Conservation (phyloP, 2,329 filamentous ascomycete genomes). For the Corynespora cassiicola region DNA sequence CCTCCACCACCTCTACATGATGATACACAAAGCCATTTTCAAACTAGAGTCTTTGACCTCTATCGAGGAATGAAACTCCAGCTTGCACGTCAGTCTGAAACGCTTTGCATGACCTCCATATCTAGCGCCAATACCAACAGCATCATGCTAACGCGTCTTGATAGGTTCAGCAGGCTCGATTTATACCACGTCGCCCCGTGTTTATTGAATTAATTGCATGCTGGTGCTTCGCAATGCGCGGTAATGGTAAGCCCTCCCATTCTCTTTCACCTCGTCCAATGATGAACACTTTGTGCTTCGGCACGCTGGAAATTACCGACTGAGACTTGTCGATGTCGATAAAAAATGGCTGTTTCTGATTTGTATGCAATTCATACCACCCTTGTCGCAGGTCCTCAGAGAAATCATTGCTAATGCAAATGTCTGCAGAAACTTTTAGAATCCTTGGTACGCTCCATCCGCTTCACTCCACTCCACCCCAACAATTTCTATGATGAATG, state of each 20-base stretch:
- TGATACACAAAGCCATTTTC: conserved; percentile 50
- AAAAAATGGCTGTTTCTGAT: conserved; percentile 52
- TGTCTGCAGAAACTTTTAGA: conserved; percentile 1
- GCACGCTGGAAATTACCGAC: conserved; percentile 55
- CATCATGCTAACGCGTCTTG: conserved; percentile 1
- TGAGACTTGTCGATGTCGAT: conserved; percentile 48
- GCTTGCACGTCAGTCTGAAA: conserved; percentile 54
- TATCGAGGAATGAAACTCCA: conserved; percentile 49
- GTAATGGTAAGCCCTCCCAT: conserved; percentile 14
- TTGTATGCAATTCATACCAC: conserved; percentile 17
- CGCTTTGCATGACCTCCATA: conserved; percentile 13
- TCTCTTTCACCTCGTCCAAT: conserved; percentile 20
- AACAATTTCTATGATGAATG: conserved; percentile 74
- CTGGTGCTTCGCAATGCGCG: too few species aligned
- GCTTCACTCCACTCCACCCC: conserved; percentile 14
- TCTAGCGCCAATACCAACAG: too few species aligned
- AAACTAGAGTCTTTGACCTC: conserved; percentile 56
- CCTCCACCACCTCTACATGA: conserved; percentile 33
- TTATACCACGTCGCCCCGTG: too few species aligned
- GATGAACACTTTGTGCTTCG: conserved; percentile 50
- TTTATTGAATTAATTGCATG: too few species aligned
- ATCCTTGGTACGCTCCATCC: conserved; percentile 31
- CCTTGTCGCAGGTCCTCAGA: too few species aligned
- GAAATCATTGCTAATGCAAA: too few species aligned
- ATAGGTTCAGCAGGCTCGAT: too few species aligned